phyloP scores from a whole-genome alignment of 2,329 filamentous ascomycete genomes.

The Nemania sp. region DNA sequence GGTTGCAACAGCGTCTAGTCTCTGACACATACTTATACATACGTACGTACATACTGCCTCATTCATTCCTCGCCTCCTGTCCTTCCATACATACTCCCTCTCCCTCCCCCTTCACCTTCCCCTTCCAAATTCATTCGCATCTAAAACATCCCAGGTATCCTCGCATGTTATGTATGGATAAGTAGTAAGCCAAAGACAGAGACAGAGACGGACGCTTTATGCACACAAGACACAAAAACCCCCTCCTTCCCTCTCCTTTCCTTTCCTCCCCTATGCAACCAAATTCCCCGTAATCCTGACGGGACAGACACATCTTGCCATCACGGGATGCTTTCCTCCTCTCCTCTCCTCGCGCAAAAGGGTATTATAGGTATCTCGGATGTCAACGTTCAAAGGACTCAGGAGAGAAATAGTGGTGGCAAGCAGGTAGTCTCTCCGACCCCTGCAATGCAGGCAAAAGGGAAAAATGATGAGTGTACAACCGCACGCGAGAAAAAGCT shows the following conservation, averaged over 20 bases:
- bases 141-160: conserved; percentile 4
- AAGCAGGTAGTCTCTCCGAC: neutral
- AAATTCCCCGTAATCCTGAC: conserved; percentile 3
- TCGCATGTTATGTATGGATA: no score
- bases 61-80: neutral
- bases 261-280: neutral
- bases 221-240: neutral
- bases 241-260: no score
- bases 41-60: conserved; percentile 10
- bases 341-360: neutral
- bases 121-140: neutral
- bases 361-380: conserved; percentile 18
- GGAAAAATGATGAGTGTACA: conserved; percentile 1
- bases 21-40: neutral
- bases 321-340: neutral
- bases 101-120: neutral
- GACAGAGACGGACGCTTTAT: no score
- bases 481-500: neutral
- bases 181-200: neutral
- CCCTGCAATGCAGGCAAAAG: neutral
- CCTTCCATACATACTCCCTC: neutral
- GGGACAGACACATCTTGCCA: neutral
- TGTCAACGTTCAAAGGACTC: neutral
- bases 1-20: neutral
- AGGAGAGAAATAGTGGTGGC: neutral